phyloP scores from a whole-genome alignment of 2,329 filamentous ascomycete species.

The Xylariaceae sp. region DNA sequence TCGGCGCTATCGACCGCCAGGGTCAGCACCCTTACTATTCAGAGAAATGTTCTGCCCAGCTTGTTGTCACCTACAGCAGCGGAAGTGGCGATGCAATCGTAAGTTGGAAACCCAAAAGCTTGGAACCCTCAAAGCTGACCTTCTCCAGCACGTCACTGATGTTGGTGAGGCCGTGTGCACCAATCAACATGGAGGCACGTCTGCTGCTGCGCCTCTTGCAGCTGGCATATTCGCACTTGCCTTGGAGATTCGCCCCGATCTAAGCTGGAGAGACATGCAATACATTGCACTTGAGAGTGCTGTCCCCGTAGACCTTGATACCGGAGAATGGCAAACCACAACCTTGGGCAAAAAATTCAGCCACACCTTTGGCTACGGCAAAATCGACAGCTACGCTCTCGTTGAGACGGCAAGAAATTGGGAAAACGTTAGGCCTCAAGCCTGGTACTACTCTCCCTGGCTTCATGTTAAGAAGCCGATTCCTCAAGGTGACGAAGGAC shows the following conservation, averaged over 20 bases:
- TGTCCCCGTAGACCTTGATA: constrained; percentile 69
- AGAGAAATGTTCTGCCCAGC: constrained; percentile 89
- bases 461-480: constrained; percentile 82
- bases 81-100: constrained; percentile 81
- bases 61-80: constrained; percentile 96
- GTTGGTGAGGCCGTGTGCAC: constrained; percentile 81
- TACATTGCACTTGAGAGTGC: constrained; percentile 85
- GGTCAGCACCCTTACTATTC: constrained; percentile 94
- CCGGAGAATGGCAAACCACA: constrained; percentile 76
- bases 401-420: constrained; percentile 84
- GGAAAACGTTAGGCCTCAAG: constrained; percentile 87
- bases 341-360: constrained; percentile 81
- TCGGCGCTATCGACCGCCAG: constrained; percentile 84
- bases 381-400: constrained; percentile 81
- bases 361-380: constrained; percentile 93
- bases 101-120: constrained; percentile 29
- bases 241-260: constrained; percentile 76
- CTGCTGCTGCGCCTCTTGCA: constrained; percentile 87
- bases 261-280: constrained; percentile 93
- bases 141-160: constrained; percentile 76
- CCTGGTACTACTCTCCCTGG: constrained; percentile 94
- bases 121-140: constrained; percentile 2
- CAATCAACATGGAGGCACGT: constrained; percentile 84
- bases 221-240: constrained; percentile 90
- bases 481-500: constrained; percentile 76